Evolutionary conservation across 345 rosid species (phyloP).

Genomic region (Eucalyptus rudis): DNA sequence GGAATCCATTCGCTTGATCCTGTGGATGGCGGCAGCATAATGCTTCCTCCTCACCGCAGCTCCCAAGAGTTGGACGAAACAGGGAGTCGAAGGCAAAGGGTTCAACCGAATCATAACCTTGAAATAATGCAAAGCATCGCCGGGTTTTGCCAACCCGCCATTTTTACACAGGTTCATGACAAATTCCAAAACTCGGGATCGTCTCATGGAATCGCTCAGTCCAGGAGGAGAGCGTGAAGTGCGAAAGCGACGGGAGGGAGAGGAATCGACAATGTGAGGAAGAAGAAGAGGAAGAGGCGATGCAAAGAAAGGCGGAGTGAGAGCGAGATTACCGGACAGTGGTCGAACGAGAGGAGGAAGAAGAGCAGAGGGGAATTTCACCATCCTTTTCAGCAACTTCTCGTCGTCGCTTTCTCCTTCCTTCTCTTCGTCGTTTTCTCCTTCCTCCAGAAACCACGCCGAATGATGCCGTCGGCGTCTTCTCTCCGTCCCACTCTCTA

Average conservation of each 20-base stretch:
- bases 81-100: not conserved
- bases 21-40: not conserved
- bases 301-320: no score
- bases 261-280: not conserved
- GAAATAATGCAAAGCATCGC: not conserved
- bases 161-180: not conserved
- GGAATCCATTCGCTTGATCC: not conserved
- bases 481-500: no score
- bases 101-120: not conserved
- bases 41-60: not conserved
- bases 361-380: no score
- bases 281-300: not conserved
- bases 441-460: no score
- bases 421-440: no score
- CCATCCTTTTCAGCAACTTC: no score
- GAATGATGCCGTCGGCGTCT: no score
- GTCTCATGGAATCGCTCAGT: not conserved
- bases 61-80: not conserved
- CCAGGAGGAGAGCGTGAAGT: not conserved
- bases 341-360: no score
- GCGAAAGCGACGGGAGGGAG: not conserved
- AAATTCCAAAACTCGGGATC: not conserved
- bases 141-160: not conserved
- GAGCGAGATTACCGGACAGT: no score
- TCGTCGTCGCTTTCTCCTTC: no score